A percentile compares a stretch with the other conserved stretches of the same genome.
These are phyloP conservation scores for Mortierella sp. DNA, from an alignment of 371 early-diverging fungal genomes.

Conservation along the genomic window DNA sequence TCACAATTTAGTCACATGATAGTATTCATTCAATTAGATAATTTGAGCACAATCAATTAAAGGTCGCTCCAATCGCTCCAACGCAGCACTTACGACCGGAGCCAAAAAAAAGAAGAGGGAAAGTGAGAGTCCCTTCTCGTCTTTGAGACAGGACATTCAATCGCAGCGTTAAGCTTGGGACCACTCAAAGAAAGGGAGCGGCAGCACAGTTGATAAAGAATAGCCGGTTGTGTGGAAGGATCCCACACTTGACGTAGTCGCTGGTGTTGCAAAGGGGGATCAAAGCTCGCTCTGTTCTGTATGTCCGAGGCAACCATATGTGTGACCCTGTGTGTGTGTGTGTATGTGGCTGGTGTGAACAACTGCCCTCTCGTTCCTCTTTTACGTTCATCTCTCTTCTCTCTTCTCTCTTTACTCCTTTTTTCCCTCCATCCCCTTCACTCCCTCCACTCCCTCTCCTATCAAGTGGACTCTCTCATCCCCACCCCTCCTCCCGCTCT, in stretches of 20 bases:
- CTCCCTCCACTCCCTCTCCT: not conserved
- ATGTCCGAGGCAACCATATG: not conserved
- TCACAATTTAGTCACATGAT: not conserved
- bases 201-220: not conserved
- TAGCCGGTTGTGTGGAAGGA: not conserved
- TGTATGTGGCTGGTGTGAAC: conserved; percentile 1
- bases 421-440: not conserved
- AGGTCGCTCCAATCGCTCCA: conserved; percentile 23
- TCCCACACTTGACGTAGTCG: not conserved
- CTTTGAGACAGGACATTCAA: too few species aligned
- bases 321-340: not conserved
- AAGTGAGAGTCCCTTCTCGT: not conserved
- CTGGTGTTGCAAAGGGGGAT: too few species aligned
- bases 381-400: conserved; percentile 5
- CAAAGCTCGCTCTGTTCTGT: not conserved
- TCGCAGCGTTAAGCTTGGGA: not conserved
- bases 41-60: not conserved
- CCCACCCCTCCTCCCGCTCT: not conserved
- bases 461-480: not conserved
- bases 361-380: not conserved
- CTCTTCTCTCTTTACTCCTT: not conserved
- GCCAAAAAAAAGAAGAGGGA: not conserved
- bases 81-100: conserved; percentile 30
- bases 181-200: too few species aligned
- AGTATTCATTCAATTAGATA: not conserved